phyloP scores from a whole-genome alignment of 2,329 filamentous ascomycete genomes.

The Raffaelea albimanens region DNA sequence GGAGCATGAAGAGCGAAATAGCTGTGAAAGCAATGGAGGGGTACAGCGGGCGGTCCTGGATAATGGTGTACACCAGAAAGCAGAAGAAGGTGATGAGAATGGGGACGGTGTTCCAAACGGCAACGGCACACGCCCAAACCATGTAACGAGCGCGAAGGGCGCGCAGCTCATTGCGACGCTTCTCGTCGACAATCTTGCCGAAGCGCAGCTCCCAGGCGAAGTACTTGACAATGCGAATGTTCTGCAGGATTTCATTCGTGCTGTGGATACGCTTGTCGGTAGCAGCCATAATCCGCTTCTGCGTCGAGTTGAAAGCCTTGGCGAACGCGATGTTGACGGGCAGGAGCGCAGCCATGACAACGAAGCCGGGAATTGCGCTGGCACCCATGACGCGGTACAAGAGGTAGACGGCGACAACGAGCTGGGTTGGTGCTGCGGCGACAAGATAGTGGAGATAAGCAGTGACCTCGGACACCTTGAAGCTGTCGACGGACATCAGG shows the following conservation, averaged over 20 bases:
- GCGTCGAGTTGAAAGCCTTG: slow-evolving; percentile 72
- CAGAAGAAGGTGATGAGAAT: slow-evolving; percentile 94
- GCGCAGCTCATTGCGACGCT: slow-evolving; percentile 68
- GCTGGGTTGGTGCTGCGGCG: slow-evolving; percentile 81
- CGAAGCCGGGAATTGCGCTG: slow-evolving; percentile 87
- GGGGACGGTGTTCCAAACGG: slow-evolving; percentile 92
- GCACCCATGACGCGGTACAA: slow-evolving; percentile 85
- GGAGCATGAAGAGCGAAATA: slow-evolving; percentile 87
- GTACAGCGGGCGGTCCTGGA: slow-evolving; percentile 81
- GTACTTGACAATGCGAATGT: slow-evolving; percentile 98
- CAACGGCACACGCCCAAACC: slow-evolving; percentile 84
- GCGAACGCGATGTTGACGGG: slow-evolving; percentile 88
- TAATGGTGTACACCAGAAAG: slow-evolving; percentile 83
- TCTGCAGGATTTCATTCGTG: slow-evolving; percentile 93
- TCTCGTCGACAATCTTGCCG: slow-evolving; percentile 77
- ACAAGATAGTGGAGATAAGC: slow-evolving; percentile 95
- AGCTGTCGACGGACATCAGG: slow-evolving; percentile 97
- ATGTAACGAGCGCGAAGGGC: slow-evolving; percentile 76
- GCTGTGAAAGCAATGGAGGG: slow-evolving; percentile 94
- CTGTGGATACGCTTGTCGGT: slow-evolving; percentile 94
- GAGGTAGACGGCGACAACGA: slow-evolving; percentile 69
- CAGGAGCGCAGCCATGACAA: slow-evolving; percentile 80
- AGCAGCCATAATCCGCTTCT: slow-evolving; percentile 83
- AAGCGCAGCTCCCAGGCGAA: slow-evolving; percentile 98
- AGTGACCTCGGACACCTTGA: slow-evolving; percentile 93